A percentile compares a stretch with the other conserved stretches of the same genome.
These are phyloP conservation scores for Coemansia sp. DNA, from an alignment of 192 early-diverging fungal species.

Conservation along the genomic window DNA sequence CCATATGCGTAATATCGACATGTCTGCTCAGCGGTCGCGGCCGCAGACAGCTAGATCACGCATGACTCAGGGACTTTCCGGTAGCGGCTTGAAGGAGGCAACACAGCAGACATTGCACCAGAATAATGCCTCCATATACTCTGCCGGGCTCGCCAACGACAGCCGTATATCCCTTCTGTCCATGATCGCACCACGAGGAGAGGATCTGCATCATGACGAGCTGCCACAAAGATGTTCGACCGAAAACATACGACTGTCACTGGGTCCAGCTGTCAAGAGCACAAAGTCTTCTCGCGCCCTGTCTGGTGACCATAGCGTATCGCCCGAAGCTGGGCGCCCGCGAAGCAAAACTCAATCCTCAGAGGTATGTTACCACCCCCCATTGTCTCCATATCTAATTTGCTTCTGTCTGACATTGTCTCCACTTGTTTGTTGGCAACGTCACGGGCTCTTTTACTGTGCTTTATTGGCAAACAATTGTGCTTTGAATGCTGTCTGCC, in stretches of 20 bases:
- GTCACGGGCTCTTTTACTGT: background rate
- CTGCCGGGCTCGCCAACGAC: conserved; percentile 21
- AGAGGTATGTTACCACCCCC: conserved; percentile 33
- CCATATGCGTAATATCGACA: conserved; percentile 21
- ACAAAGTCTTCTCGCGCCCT: conserved; percentile 38
- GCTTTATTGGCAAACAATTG: background rate
- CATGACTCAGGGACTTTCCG: conserved; percentile 29
- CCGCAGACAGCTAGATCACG: conserved; percentile 44
- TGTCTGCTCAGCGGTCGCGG: conserved; percentile 23
- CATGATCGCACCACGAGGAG: conserved; percentile 32
- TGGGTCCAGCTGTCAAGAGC: conserved; percentile 26
- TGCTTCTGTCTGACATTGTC: conserved; percentile 2
- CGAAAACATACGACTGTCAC: conserved; percentile 20
- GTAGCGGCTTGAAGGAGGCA: conserved; percentile 38
- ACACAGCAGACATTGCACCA: conserved; percentile 12
- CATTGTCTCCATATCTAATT: conserved; percentile 5
- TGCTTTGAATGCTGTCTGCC: background rate
- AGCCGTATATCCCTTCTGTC: conserved; percentile 47
- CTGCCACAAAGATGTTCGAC: background rate
- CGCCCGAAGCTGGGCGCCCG: conserved; percentile 28
- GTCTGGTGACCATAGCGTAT: conserved; percentile 22
- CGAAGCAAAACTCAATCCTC: conserved; percentile 53
- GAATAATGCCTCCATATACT: conserved; percentile 21
- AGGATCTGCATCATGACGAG: background rate
- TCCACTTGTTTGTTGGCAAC: background rate